Evolutionary conservation across 2,329 filamentous ascomycete species (phyloP).

Genomic region (Sporothrix variecibatus): DNA sequence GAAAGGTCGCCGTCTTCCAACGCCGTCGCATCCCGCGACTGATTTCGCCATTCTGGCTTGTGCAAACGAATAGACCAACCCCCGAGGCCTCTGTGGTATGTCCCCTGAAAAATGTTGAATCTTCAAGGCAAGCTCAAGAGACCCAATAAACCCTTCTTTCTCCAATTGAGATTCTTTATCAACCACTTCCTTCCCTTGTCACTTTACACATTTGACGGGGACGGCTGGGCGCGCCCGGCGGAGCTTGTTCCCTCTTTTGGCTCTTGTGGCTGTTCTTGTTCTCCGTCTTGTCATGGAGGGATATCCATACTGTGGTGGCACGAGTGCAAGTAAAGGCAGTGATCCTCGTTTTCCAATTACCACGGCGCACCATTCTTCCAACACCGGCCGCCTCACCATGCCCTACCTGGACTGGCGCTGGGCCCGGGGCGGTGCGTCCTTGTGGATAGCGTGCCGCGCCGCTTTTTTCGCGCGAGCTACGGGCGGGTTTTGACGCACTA

Average conservation of each 20-base stretch:
- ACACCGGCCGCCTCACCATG: not conserved
- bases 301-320: not conserved
- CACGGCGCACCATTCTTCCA: not conserved
- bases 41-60: constrained; percentile 9
- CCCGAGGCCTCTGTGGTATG: not conserved
- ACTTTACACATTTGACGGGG: not conserved
- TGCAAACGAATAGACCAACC: not conserved
- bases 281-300: not conserved
- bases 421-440: not conserved
- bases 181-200: not conserved
- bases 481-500: not conserved
- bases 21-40: constrained; percentile 1
- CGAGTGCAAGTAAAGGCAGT: not conserved
- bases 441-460: not conserved
- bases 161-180: not conserved
- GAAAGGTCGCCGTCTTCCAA: not conserved
- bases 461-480: not conserved
- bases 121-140: not conserved
- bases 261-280: not conserved
- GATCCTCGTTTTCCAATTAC: constrained; percentile 7
- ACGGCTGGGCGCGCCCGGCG: not conserved
- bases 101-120: not conserved
- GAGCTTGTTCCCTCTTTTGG: not conserved
- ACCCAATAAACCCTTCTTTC: not conserved
- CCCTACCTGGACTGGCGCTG: constrained; percentile 2